Base-by-base conservation (phyloP, 2,329 filamentous ascomycete genomes). In the Aspergillus felis region DNA sequence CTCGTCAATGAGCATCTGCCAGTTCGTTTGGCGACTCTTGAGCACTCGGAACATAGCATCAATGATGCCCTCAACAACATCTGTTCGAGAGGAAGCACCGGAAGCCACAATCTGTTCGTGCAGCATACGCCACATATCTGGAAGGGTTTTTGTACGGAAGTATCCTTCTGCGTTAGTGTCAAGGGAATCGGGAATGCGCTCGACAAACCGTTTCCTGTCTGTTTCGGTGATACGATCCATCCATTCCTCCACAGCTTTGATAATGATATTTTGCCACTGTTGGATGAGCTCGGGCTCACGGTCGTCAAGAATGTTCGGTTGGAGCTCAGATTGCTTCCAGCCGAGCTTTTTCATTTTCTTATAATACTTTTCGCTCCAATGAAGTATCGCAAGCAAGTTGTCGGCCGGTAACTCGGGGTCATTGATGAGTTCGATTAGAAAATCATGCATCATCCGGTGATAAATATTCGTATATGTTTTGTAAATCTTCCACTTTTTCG, bases 91-190 rank as follows among this genome's bases (percentile, higher is more conserved):
- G 48, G 92, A 96, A 67, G 90, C 89, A 44, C 87, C 87, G 4
- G 92, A 92, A 0, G 92, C 91, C 61, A 89, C 85, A 35, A 96
- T 84, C 75, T 99, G 94, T 75, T 99, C 93, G 64, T 90, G 87
- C 61, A 99, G 81, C 92, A 99, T 97, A 59, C 92, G 89, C 92
- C 95, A 99, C 81, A 97, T 89, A 68, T 96, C 92, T 56, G 92
- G 89, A 54, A 96, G 81, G 60, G 92, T 96, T 76, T 90, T 92
- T 53, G 92, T 97, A 51, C 93, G 88, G 77, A 96, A 92, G 73
- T 91, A 92, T 59, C 91, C 91, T 72, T 95, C 92, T 69, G 92
- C 87, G 74, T 95, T 92, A 66, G 86, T 86, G 71, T 96, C 92
- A 61, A 97, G 81, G 69, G 92, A 90, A 67, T 92, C 90, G 58